Percentiles rank a stretch among this genome's conserved stretches.
phyloP scores from a whole-genome alignment of 1,284 basidiomycete species.

The Ustilago bromivora region DNA sequence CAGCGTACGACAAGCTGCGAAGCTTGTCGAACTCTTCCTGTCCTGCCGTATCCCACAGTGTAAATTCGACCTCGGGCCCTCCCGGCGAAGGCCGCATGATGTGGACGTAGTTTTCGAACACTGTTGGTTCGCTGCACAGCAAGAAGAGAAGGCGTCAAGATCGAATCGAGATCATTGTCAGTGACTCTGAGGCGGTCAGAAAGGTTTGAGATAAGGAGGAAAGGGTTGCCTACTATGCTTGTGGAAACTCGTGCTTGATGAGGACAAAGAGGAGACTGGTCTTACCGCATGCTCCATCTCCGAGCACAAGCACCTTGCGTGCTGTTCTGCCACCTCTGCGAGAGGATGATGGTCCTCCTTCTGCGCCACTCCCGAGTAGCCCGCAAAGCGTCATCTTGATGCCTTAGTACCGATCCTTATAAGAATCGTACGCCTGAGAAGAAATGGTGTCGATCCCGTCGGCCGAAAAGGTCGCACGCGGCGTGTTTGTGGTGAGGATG shows the following conservation, averaged over 20 bases:
- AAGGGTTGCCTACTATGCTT: slow-evolving; percentile 43
- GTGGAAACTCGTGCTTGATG: slow-evolving; percentile 50
- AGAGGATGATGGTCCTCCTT: neutral
- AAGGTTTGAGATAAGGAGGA: neutral
- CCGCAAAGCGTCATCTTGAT: slow-evolving; percentile 31
- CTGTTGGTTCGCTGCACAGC: slow-evolving; percentile 62
- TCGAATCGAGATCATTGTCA: neutral
- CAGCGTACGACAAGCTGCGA: slow-evolving; percentile 89
- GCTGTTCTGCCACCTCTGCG: slow-evolving; percentile 4
- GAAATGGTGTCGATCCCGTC: neutral
- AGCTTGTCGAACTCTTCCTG: slow-evolving; percentile 96
- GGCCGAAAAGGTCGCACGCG: neutral
- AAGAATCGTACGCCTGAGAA: neutral
- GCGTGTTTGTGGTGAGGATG: neutral
- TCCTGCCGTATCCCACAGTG: slow-evolving; percentile 96
- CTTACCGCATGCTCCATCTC: slow-evolving; percentile 69
- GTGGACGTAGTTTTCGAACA: slow-evolving; percentile 87
- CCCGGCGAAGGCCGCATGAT: slow-evolving; percentile 71
- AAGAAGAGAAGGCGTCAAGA: neutral
- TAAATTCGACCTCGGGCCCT: slow-evolving; percentile 85
- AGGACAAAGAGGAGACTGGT: slow-evolving; percentile 46
- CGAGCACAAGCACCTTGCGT: slow-evolving; percentile 88
- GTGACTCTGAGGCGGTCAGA: neutral
- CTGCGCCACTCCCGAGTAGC: neutral
- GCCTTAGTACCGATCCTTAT: neutral